Percentiles rank a stretch among this genome's conserved stretches.
These are phyloP conservation scores for Acer saccharum DNA, from an alignment of 345 rosid genomes.

Conservation along the genomic window DNA sequence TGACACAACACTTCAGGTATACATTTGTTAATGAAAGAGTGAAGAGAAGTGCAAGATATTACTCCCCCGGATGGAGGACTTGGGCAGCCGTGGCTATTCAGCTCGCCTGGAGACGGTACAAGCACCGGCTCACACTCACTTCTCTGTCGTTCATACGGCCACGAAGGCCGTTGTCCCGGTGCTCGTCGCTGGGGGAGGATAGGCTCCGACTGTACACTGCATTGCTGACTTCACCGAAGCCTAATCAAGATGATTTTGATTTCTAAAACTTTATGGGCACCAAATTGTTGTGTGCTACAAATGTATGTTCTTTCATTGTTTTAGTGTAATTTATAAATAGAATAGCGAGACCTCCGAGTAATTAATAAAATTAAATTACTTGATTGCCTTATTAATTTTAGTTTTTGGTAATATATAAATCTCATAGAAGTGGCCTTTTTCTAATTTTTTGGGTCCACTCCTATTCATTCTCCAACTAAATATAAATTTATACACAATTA, in stretches of 20 bases:
- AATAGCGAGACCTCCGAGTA: too few species aligned
- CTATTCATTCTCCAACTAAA: too few species aligned
- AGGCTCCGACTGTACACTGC: constrained; percentile 88
- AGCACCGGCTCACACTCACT: constrained; percentile 77
- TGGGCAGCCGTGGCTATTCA: constrained; percentile 98
- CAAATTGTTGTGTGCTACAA: too few species aligned
- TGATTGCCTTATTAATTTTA: too few species aligned
- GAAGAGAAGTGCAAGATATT: constrained; percentile 89
- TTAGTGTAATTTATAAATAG: too few species aligned
- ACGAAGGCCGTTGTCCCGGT: constrained; percentile 81
- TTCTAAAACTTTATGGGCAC: constrained; percentile 34
- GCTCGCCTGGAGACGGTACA: constrained; percentile 94
- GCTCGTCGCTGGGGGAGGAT: constrained; percentile 88
- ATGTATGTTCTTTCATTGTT: too few species aligned
- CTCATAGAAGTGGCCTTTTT: too few species aligned
- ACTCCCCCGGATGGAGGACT: constrained; percentile 98
- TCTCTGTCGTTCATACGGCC: constrained; percentile 91
- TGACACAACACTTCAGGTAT: constrained; percentile 94
- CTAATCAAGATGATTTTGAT: constrained; percentile 90
- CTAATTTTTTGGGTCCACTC: too few species aligned
- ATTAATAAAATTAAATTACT: too few species aligned
- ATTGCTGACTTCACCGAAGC: constrained; percentile 91
- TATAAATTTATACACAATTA: too few species aligned
- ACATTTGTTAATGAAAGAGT: constrained; percentile 90
- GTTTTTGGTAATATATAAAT: too few species aligned